Percentiles rank a stretch among this genome's conserved stretches.
These are phyloP conservation scores for Dipteronia sinensis DNA, from an alignment of 345 rosid genomes.

Conservation along the genomic window DNA sequence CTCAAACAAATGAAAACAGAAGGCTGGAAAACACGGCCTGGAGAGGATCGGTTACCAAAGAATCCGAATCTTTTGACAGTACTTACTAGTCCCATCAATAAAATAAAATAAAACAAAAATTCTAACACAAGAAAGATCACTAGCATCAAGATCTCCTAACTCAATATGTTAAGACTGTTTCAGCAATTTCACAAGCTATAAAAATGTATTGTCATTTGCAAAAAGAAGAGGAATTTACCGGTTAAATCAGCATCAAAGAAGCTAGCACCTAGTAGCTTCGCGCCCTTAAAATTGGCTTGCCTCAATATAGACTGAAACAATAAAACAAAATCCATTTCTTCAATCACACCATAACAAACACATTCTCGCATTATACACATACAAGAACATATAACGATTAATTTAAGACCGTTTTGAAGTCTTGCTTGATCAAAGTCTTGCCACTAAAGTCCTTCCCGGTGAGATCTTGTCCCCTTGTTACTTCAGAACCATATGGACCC, in stretches of 20 bases:
- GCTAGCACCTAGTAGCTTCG: conserved; percentile 91
- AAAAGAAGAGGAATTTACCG: conserved; percentile 39
- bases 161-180: background rate
- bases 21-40: background rate
- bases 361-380: background rate
- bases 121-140: background rate
- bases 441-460: conserved; percentile 86
- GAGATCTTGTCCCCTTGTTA: conserved; percentile 95
- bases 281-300: conserved; percentile 90
- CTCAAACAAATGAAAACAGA: background rate
- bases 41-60: background rate
- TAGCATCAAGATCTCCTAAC: background rate
- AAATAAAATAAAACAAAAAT: background rate
- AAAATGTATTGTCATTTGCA: background rate
- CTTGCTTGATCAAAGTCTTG: conserved; percentile 78
- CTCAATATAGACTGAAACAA: conserved; percentile 72
- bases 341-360: background rate
- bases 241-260: conserved; percentile 96
- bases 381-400: background rate
- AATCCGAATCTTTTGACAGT: background rate
- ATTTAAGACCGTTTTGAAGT: conserved; percentile 78
- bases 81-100: background rate
- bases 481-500: conserved; percentile 90
- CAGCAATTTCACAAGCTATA: background rate
- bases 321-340: background rate